Evolutionary conservation across 306 rosid species (phyloP), one percentile per base, ranked within the genome.

Genomic region (Trifolium repens): DNA sequence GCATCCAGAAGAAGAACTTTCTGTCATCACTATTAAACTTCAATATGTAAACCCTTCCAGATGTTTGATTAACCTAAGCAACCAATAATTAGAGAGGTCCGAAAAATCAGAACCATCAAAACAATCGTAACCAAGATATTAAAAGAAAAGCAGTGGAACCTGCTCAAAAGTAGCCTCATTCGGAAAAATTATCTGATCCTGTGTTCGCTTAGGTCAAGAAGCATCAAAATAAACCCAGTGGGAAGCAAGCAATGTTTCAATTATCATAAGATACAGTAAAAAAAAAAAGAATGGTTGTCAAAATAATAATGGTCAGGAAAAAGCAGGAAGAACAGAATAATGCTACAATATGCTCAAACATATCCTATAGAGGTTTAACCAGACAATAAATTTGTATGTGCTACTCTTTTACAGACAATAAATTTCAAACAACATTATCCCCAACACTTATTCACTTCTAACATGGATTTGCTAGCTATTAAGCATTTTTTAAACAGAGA

Each of bases 101-200:
- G 73, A 76, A 79, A 32, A 72, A 61, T 15, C 35, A 75, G 43
- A 34, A 32, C 64, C 68, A 49, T 35, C 32, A 44, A 79, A 65
- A 55, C 52, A 77, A 16, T 34, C 55, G 9, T 37, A 65, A 52
- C 37, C 54, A 73, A 72, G 76, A 15, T 32, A 68, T 72, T 61
- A 35, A 72, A 6, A 16, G 80, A 14, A 80, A 83, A 57, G 47
- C 6, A 5, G 49, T 43, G 52, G 58, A 85, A 91, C 98, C 98
- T 94, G 89, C 84, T 91, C 98, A 79, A 94, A 91, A 82, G 85
- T 78, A 72, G 98, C 98, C 82, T 94, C 98, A 34, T 87, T 90
- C 16, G 98, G 98, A 85, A 94, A 91, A 63, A 94, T 80, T 79
- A 94, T 94, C 78, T 94, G 98, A 82, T 94, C 97, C 98, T 94